phyloP scores from a whole-genome alignment of 1,284 basidiomycete species.

The Wolfiporia cocos region DNA sequence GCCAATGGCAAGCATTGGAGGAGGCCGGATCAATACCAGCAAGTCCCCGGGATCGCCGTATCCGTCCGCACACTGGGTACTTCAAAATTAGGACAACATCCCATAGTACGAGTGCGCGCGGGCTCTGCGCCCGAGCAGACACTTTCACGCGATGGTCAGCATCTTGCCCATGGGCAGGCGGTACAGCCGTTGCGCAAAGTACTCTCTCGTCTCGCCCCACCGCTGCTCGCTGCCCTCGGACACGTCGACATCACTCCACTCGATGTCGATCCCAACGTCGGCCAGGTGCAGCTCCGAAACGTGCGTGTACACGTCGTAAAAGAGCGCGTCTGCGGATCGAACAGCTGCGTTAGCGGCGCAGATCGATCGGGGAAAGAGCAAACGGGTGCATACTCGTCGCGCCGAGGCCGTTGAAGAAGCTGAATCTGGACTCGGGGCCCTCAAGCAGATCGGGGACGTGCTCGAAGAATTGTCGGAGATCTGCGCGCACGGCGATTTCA shows the following conservation, averaged over 20 bases:
- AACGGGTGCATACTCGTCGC: slow-evolving; percentile 85
- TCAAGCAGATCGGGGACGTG: slow-evolving; percentile 77
- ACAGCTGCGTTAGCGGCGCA: background rate
- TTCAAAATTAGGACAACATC: no score
- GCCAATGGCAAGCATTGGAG: no score
- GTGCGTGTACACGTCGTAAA: slow-evolving; percentile 90
- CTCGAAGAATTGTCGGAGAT: slow-evolving; percentile 82
- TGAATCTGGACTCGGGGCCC: slow-evolving; percentile 75
- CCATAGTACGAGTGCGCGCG: no score
- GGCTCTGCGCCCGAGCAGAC: no score
- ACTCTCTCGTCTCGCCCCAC: slow-evolving; percentile 69
- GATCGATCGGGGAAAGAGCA: slow-evolving; percentile 1
- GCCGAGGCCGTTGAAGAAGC: slow-evolving; percentile 96
- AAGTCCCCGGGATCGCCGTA: no score
- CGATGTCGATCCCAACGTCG: slow-evolving; percentile 69
- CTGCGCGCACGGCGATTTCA: slow-evolving; percentile 25
- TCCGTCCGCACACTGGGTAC: no score
- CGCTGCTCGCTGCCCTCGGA: slow-evolving; percentile 37
- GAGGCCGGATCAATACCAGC: no score
- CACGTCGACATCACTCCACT: slow-evolving; percentile 74
- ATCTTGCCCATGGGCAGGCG: slow-evolving; percentile 53
- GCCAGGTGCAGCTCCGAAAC: slow-evolving; percentile 84
- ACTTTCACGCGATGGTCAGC: no score
- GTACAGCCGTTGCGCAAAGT: slow-evolving; percentile 67
- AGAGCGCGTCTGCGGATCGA: slow-evolving; percentile 59